Evolutionary conservation across 768 basidiomycete species (phyloP).

Genomic region (Auriculariales sp.): DNA sequence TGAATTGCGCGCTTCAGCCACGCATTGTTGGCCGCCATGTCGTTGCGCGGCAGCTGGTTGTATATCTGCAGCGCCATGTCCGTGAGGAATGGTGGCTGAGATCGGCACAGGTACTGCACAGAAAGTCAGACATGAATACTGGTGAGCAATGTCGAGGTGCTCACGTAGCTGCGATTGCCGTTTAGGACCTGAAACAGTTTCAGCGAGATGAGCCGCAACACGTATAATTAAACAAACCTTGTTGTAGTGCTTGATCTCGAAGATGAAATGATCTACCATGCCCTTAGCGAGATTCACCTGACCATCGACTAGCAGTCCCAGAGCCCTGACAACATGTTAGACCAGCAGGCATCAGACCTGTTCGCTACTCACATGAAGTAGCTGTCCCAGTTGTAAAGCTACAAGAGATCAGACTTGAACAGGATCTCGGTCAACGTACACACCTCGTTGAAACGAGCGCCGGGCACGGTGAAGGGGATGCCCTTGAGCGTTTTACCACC

Average conservation of each 20-base stretch:
- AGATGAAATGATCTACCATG: slow-evolving; percentile 98
- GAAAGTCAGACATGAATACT: not conserved
- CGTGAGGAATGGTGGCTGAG: slow-evolving; percentile 96
- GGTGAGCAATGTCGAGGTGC: slow-evolving; percentile 3
- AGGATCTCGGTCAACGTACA: slow-evolving; percentile 11
- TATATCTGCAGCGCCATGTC: slow-evolving; percentile 98
- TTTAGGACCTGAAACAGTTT: slow-evolving; percentile 49
- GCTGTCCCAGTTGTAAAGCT: slow-evolving; percentile 93
- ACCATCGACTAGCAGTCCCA: slow-evolving; percentile 90
- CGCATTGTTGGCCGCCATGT: slow-evolving; percentile 60
- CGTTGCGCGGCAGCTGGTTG: slow-evolving; percentile 83
- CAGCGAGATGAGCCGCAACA: too few relatives aligned
- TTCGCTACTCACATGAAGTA: slow-evolving; percentile 55
- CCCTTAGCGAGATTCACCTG: slow-evolving; percentile 90
- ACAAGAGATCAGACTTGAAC: not conserved
- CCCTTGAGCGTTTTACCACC: slow-evolving; percentile 78
- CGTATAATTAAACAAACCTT: slow-evolving; percentile 25
- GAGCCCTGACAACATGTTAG: slow-evolving; percentile 17
- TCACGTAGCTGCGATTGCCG: slow-evolving; percentile 66
- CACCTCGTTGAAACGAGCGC: slow-evolving; percentile 88
- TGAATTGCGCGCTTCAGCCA: slow-evolving; percentile 96
- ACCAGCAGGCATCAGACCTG: not conserved
- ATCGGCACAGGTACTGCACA: slow-evolving; percentile 82
- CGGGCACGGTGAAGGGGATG: slow-evolving; percentile 94
- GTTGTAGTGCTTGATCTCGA: slow-evolving; percentile 96